Evolutionary conservation across 352 stramenopile genomes (phyloP), one percentile per base, ranked within the genome.

Genomic region (Phytopythium litorale): DNA sequence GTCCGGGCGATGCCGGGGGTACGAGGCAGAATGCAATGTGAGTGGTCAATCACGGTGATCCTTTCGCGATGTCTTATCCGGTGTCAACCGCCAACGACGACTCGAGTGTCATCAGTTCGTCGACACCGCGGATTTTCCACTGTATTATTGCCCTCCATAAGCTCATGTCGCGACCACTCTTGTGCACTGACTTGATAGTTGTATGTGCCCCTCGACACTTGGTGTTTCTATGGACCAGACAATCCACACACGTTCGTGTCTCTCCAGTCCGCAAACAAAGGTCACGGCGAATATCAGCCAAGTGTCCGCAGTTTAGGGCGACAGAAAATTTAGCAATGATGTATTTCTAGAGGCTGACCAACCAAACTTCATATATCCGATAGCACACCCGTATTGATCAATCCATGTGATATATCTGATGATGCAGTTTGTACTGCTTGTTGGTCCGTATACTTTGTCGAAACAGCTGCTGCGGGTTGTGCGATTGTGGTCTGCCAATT

Each of bases 1-100:
- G 28, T 40, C 35, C 35, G 9, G 43, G 15, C 0, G 43, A 13
- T 50, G 43, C 28, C 12, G 43, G 43, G 43, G 43, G 43, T 21
- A 30, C 43, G 46, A 33, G 46, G 46, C 46, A 30, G 46, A 52
- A 33, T 52, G 46, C 7, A 52, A 15, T 52, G 21, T 51, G 45
- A 7, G 7, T 49, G 42, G 19, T 33, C 46, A 30, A 32, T 51
- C 45, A n/a, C 38, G 38, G 16, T 45, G 38, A 45, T 45, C 38
- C 12, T 40, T 21, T 21, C 40, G 7, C 40, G 23, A 18, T 8
- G 21, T 32, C 46, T 52, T 52, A 18, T 52, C 28, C 21, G 45
- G 32, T 8, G 28, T 52, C 46, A 23, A 49, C 43, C 16, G 21
- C 4, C 40, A 46, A n/a, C 40, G 11, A 13, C 33, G 12, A 15